These are phyloP conservation scores for Talaromyces sp. DNA, from an alignment of 2,329 filamentous ascomycete species.

Conservation along the genomic window DNA sequence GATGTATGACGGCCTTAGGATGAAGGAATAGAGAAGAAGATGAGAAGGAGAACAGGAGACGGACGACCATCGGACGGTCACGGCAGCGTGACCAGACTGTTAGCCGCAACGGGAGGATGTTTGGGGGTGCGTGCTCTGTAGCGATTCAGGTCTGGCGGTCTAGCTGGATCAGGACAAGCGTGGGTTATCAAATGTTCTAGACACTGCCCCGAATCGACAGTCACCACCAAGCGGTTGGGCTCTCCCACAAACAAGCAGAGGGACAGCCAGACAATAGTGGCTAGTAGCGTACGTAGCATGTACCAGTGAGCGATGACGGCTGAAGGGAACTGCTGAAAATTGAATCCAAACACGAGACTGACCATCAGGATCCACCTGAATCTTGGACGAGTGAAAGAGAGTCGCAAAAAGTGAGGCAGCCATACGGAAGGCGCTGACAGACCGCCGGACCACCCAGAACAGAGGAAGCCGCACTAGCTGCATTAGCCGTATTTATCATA, in stretches of 20 bases:
- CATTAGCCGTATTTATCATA: neutral
- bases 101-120: neutral
- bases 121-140: neutral
- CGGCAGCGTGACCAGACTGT: neutral
- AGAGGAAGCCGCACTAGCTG: neutral
- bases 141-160: constrained; percentile 1
- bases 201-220: neutral
- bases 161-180: neutral
- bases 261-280: neutral
- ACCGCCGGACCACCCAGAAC: constrained; percentile 28
- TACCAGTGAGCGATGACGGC: neutral
- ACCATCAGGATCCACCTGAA: neutral
- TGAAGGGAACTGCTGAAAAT: neutral
- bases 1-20: neutral
- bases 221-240: neutral
- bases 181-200: constrained; percentile 8
- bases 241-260: neutral
- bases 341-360: neutral
- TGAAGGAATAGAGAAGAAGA: neutral
- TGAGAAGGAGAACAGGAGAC: neutral
- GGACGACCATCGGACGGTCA: neutral
- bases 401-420: constrained; percentile 37
- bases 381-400: neutral
- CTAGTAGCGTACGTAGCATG: neutral
- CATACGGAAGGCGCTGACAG: constrained; percentile 35